Conservation (phyloP, 257 asterid species). For the Anisodus acutangulus region DNA sequence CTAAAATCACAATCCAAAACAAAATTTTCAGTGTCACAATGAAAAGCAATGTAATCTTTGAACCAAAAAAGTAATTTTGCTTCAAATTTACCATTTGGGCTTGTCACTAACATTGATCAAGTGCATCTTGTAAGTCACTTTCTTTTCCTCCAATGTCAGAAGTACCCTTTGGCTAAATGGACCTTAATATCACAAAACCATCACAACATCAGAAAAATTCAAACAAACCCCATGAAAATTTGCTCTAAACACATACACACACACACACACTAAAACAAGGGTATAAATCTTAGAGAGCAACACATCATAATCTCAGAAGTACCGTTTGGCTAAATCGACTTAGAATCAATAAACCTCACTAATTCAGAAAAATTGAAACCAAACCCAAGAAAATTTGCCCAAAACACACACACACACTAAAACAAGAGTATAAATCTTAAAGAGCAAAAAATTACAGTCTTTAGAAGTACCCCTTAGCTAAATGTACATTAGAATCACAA, state of each 20-base stretch:
- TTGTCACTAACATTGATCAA: conserved; percentile 60
- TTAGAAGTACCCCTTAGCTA: no score
- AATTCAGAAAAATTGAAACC: conserved; percentile 18
- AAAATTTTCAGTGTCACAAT: neutral
- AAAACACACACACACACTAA: no score
- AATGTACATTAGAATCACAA: neutral
- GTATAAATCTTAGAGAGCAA: neutral
- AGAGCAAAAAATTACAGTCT: neutral
- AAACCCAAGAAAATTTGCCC: neutral
- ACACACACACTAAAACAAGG: neutral
- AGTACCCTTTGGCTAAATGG: conserved; percentile 77
- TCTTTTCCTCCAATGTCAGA: conserved; percentile 74
- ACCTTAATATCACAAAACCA: conserved; percentile 44
- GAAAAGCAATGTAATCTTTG: neutral
- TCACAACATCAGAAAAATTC: neutral
- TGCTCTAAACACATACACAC: neutral
- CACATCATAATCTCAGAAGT: neutral
- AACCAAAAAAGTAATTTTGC: neutral
- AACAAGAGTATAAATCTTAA: no score
- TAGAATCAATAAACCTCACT: neutral
- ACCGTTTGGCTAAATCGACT: neutral
- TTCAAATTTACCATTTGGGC: conserved; percentile 62
- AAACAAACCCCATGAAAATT: neutral
- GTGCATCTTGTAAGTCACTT: conserved; percentile 56
- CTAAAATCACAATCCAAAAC: conserved; percentile 41